A percentile compares a stretch with the other conserved stretches of the same genome.
Evolutionary conservation across 1,139 yeast species (phyloP).

Genomic region (Lodderomyces oxycetoniae): DNA sequence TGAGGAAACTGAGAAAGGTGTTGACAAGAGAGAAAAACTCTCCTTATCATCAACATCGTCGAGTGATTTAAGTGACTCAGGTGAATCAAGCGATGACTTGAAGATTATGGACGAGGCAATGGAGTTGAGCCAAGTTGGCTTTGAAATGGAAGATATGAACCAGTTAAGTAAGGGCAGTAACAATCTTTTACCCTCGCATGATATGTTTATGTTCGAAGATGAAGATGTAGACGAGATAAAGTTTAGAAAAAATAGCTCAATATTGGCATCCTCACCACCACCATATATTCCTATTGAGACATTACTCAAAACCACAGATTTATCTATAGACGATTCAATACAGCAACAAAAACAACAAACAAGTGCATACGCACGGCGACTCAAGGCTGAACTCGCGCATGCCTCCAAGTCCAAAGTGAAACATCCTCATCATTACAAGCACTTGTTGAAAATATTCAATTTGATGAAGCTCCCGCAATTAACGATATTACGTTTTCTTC

Average conservation of each 20-base stretch:
- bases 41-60: not conserved
- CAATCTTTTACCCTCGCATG: too few species aligned
- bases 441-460: conserved; percentile 31
- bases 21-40: not conserved
- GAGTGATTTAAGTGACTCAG: conserved; percentile 1
- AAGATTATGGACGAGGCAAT: conserved; percentile 1
- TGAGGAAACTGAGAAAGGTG: not conserved
- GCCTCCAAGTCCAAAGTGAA: not conserved
- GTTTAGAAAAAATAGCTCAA: not conserved
- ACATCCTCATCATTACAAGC: conserved; percentile 11
- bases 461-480: conserved; percentile 34
- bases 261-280: conserved; percentile 6
- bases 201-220: conserved; percentile 4
- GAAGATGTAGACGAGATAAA: conserved; percentile 11
- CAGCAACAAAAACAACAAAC: conserved; percentile 5
- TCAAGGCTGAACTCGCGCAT: not conserved
- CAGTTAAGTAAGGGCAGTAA: not conserved
- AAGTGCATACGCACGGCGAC: too few species aligned
- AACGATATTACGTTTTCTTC: conserved; percentile 33
- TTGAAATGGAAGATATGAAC: conserved; percentile 1
- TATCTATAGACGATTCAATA: conserved; percentile 5
- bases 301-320: conserved; percentile 17
- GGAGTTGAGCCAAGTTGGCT: not conserved
- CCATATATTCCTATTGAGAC: conserved; percentile 25
- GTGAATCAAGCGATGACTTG: not conserved